These are phyloP conservation scores for Cryphonectria japonica DNA, from an alignment of 2,329 filamentous ascomycete species.

Conservation along the genomic window DNA sequence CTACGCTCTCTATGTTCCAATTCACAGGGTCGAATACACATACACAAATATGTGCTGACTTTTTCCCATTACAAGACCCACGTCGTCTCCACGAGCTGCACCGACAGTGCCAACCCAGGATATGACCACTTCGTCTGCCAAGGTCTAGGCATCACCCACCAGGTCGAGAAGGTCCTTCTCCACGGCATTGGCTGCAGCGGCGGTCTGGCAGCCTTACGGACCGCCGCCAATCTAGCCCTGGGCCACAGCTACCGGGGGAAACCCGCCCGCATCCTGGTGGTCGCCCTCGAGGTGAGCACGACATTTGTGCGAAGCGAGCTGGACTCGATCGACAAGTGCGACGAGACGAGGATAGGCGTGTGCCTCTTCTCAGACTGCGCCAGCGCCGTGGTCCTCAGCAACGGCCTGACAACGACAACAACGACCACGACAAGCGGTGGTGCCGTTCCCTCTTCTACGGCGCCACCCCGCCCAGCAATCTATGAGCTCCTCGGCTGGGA, in stretches of 20 bases:
- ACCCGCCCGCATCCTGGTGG: conserved; percentile 65
- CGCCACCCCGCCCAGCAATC: conserved; percentile 40
- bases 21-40: background rate
- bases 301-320: conserved; percentile 67
- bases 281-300: conserved; percentile 67
- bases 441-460: conserved; percentile 30
- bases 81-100: conserved; percentile 70
- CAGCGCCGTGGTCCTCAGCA: conserved; percentile 67
- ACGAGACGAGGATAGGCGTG: conserved; percentile 67
- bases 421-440: conserved; percentile 21
- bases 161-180: conserved; percentile 67
- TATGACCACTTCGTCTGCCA: conserved; percentile 69
- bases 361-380: conserved; percentile 73
- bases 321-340: conserved; percentile 60
- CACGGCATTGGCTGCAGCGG: conserved; percentile 70
- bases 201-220: conserved; percentile 64
- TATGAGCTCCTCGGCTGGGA: conserved; percentile 70
- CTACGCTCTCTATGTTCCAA: background rate
- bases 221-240: conserved; percentile 68
- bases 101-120: conserved; percentile 70
- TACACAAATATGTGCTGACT: background rate
- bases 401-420: conserved; percentile 55
- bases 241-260: conserved; percentile 62
- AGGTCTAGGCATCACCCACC: conserved; percentile 57
- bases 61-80: conserved; percentile 51